Percentiles rank a stretch among this genome's conserved stretches.
Evolutionary conservation across 305 asterid species (phyloP).

Genomic region (Solanum hybrid): DNA sequence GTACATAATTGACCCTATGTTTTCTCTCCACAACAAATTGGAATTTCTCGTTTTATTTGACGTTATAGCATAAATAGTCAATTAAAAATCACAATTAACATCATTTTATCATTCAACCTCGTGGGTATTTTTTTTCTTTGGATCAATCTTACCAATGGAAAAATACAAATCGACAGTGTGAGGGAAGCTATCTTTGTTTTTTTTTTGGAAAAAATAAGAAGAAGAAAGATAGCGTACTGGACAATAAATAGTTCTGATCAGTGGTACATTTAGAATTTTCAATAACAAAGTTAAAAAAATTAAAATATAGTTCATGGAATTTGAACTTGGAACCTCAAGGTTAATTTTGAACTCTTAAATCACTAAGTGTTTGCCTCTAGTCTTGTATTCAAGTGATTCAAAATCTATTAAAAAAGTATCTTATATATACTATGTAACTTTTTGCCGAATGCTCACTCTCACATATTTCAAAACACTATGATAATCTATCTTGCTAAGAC

Average conservation of each 20-base stretch:
- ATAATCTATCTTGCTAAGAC: no score
- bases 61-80: background rate
- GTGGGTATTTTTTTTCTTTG: background rate
- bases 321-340: background rate
- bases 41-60: background rate
- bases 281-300: no score
- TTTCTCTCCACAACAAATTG: background rate
- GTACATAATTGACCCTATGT: background rate
- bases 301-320: background rate
- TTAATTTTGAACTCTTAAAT: background rate
- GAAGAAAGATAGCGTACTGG: no score
- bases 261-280: no score
- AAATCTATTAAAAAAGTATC: background rate
- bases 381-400: background rate
- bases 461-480: no score
- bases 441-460: no score
- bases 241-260: no score
- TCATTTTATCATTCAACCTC: background rate
- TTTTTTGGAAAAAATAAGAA: no score
- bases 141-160: background rate
- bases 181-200: background rate
- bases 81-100: background rate
- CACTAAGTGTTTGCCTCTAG: background rate
- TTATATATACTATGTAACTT: background rate
- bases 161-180: background rate